Evolutionary conservation across 2,329 filamentous ascomycete species (phyloP), one percentile per base, ranked within the genome.

Genomic region (Herpomyces periplanetae): DNA sequence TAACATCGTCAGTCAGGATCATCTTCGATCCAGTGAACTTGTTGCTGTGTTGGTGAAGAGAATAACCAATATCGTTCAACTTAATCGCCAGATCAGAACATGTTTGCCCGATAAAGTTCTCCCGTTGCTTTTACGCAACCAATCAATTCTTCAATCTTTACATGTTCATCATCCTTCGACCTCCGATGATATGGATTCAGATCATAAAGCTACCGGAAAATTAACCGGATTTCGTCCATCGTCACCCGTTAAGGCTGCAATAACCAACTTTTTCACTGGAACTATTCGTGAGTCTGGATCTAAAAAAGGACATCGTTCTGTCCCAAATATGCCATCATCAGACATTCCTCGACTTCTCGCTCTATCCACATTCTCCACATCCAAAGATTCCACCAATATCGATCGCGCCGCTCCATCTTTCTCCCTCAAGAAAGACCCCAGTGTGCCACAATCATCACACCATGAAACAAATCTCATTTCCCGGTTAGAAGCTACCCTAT

Each of bases 211-310:
- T n/a, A n/a, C n/a, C n/a, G n/a, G n/a, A n/a, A n/a, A n/a, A n/a
- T n/a, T 36, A 14, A 50, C 50, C 21, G 58, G 56, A 1, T 65
- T 66, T 31, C 49, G 75, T 5, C 57, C 58, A 3, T 53, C 61
- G n/a, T 88, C 73, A 1, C 73, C 75, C 0, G 66, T 84, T 18
- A 91, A 88, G 35, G 48, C 87, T n/a, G n/a, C n/a, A 31, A 45
- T 91, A 8, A 84, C 73, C 0, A 85, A 51, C 31, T 53, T 88
- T 20, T 55, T 84, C 29, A 51, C 55, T 13, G 52, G 55, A 10
- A 34, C 37, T 18, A 28, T 34, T 8, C 37, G 31, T 22, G 36
- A 39, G 4, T 28, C 26, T 6, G 26, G 30, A 13, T 29, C 34
- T 9, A 25, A 36, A 4, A 28, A 29, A 1, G 26, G 30, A n/a